These are phyloP conservation scores for Quercus suber DNA, from an alignment of 306 rosid species.

Conservation along the genomic window DNA sequence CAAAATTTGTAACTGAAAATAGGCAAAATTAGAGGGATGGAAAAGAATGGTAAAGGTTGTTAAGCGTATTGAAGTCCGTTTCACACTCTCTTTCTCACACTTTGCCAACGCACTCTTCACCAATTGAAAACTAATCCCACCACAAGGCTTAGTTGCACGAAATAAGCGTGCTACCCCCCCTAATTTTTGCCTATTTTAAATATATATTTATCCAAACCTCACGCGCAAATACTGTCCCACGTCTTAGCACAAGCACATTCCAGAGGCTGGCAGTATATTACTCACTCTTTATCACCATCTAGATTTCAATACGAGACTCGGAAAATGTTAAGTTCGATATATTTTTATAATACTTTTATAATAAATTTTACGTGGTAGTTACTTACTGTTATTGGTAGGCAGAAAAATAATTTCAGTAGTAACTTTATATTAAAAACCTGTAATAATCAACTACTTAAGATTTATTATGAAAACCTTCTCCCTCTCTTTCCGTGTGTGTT, in stretches of 20 bases:
- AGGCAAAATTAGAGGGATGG: slow-evolving; percentile 54
- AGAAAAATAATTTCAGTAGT: no score
- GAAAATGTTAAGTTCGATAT: accelerated
- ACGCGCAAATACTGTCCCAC: neutral
- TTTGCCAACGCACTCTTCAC: slow-evolving; percentile 82
- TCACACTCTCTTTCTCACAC: slow-evolving; percentile 93
- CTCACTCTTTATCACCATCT: no score
- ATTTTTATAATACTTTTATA: no score
- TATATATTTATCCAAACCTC: slow-evolving; percentile 3
- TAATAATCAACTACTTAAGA: no score
- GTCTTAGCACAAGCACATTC: neutral
- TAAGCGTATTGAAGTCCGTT: slow-evolving; percentile 49
- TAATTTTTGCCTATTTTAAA: neutral
- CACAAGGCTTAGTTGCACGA: slow-evolving; percentile 34
- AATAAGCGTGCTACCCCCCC: slow-evolving; percentile 20
- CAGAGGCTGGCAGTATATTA: neutral
- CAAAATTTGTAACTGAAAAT: slow-evolving; percentile 47
- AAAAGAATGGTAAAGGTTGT: slow-evolving; percentile 19
- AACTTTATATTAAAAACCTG: no score
- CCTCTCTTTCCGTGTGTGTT: no score
- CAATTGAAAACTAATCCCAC: slow-evolving; percentile 36
- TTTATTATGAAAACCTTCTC: no score
- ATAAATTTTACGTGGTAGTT: no score
- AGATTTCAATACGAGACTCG: no score
- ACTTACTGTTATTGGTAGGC: accelerated